Base-by-base conservation (phyloP, 169 alveolate species). In the Toxoplasma gondii region DNA sequence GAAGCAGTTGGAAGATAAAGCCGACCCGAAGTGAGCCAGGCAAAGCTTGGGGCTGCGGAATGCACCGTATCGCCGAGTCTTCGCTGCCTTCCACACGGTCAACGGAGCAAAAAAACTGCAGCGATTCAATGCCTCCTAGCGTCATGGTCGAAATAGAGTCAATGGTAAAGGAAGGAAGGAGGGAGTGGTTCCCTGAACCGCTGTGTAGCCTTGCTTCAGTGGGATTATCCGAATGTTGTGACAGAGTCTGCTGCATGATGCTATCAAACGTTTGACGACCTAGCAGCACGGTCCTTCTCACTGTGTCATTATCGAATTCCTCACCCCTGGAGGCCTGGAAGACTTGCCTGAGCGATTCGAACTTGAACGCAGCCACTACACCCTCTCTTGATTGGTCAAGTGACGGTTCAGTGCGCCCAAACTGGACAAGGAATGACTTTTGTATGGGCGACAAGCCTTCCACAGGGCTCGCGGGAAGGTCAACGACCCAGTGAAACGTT, bases 21-120 rank as follows among this genome's bases (percentile, higher is more conserved):
- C 90, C 69, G 24, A 82, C 69, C 17, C 27, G 34, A 43, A 82
- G 90, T 2, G 90, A 82, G 34, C 90, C 90, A 41, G 90, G 90
- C 58, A 82, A 36, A 17, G 90, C 67, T 24, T 45, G 90, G 4
- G 90, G 90, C 36, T 19, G 90, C 10, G 90, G 67, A 24, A 2
- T 31, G 39, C 90, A 82, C 24, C 38, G 9, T 10, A 82, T 29
- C 38, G 67, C 90, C 39, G 90, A 41, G 27, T 41, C 90, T 38
- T 24, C 41, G 67, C 90, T 43, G 12, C 69, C 90, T 45, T 82
- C 90, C 87, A 78, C 53, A 17, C 87, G 87, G 34, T 41, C 38
- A 16, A 39, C 41, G 17, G n/a, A 43, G 90, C 90, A 82, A 36
- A 41, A 38, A 12, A 82, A 41, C 34, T 45, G 69, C 54, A 82